Percentiles rank a stretch among this genome's conserved stretches.
phyloP scores from a whole-genome alignment of 73 alveolate genomes.

The Paraurostyla sp. region DNA sequence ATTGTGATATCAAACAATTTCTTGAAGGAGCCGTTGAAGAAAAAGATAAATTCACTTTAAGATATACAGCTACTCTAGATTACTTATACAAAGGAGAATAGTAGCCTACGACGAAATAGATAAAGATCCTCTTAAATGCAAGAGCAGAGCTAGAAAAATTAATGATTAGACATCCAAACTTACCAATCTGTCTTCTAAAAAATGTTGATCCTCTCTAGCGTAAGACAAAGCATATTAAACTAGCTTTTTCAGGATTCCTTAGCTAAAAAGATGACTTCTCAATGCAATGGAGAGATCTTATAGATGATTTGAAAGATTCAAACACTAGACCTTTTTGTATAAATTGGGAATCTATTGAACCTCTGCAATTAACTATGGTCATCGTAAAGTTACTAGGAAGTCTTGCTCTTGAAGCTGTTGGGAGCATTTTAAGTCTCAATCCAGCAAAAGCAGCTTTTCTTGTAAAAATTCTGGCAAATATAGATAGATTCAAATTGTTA shows the following conservation, averaged over 20 bases:
- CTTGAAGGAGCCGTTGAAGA: too few relatives aligned
- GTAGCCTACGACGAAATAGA: too few relatives aligned
- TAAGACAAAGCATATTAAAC: neutral
- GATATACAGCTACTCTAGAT: too few relatives aligned
- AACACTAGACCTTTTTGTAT: neutral
- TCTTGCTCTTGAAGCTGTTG: too few relatives aligned
- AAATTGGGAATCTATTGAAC: too few relatives aligned
- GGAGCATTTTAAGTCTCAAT: too few relatives aligned
- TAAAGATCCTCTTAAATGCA: too few relatives aligned
- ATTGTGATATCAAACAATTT: too few relatives aligned
- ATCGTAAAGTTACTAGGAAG: too few relatives aligned
- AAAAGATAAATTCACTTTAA: too few relatives aligned
- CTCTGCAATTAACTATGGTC: neutral
- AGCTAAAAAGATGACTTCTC: neutral
- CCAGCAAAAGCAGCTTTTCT: neutral
- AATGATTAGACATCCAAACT: neutral
- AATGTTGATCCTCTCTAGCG: neutral
- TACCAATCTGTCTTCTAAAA: neutral
- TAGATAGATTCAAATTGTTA: neutral
- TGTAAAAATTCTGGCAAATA: neutral
- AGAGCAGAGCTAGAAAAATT: neutral
- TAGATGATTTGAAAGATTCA: neutral
- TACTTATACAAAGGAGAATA: too few relatives aligned
- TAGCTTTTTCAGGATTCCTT: neutral
- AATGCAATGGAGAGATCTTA: neutral